Evolutionary conservation across 768 basidiomycete genomes (phyloP), one percentile per base, ranked within the genome.

Genomic region (Boletus speciosus): DNA sequence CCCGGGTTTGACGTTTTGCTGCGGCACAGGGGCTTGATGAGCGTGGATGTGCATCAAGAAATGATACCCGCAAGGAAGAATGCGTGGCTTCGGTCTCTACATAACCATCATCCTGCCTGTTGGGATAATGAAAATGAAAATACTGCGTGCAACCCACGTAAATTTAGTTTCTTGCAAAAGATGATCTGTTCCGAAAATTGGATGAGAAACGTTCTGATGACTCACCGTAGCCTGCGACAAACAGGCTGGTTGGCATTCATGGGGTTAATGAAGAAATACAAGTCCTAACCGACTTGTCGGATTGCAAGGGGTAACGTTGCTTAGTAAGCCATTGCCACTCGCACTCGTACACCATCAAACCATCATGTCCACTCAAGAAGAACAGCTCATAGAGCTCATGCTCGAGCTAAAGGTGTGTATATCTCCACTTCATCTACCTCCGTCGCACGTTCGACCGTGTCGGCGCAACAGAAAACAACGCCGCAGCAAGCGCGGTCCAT

Each of bases 361-460:
- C 31, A 32, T 51, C 43, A 85, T 85, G 84, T 75, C 84, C 5
- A 72, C 73, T 50, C 78, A 78, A 56, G 78, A 85, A 59, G 86
- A 87, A 55, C 85, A 88, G 49, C 76, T 90, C 7, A 73, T 89
- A 9, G 87, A 90, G 62, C 75, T 90, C n/a, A 74, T 90, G 21
- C 66, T 89, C n/a, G 85, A 85, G 25, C 77, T 90, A 53, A 88
- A 88, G 73, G 88, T 74, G 5, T 35, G 60, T 49, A 6, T 55
- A 12, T 25, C 2, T 25, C n/a, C 12, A 21, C 16, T 16, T 8
- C 10, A 25, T 19, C n/a, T 11, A 23, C 10, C 10, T 7, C 23
- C 2, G n/a, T 55, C 14, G n/a, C 46, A 47, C 35, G 52, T 47
- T 60, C 41, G 40, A 54, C 21, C 12, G 21, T 11, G 31, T 52